Conservation (phyloP, 805 yeast species). For the Wickerhamomyces pijperi region DNA sequence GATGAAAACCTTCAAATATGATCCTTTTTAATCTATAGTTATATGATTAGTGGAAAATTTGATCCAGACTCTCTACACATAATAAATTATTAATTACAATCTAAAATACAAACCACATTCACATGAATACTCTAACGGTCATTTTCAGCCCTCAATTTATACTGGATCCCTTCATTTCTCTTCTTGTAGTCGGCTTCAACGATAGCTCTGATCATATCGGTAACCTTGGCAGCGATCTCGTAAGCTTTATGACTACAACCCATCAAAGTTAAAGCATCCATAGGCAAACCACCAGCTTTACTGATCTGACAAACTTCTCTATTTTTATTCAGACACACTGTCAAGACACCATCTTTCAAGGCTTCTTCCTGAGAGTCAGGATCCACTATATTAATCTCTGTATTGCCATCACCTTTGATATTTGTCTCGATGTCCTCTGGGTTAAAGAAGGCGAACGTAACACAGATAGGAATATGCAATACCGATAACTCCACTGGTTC, state of each 20-base stretch:
- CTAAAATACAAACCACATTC: no score
- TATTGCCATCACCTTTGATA: slow-evolving; percentile 49
- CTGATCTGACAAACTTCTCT: slow-evolving; percentile 83
- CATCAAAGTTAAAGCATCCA: slow-evolving; percentile 60
- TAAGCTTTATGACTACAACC: slow-evolving; percentile 61
- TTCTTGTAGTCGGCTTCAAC: slow-evolving; percentile 21
- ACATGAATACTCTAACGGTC: slow-evolving; percentile 9
- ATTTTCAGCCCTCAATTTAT: slow-evolving; percentile 16
- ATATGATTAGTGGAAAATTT: no score
- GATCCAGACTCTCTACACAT: no score
- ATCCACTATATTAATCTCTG: slow-evolving; percentile 59
- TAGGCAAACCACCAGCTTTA: slow-evolving; percentile 83
- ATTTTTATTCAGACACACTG: slow-evolving; percentile 81
- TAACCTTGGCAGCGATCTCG: slow-evolving; percentile 46
- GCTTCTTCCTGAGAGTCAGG: slow-evolving; percentile 70
- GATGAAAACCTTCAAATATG: no score
- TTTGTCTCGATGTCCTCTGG: slow-evolving; percentile 54
- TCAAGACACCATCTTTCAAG: slow-evolving; percentile 66
- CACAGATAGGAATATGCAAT: slow-evolving; percentile 82
- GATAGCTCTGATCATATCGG: slow-evolving; percentile 48
- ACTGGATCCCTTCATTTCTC: slow-evolving; percentile 16
- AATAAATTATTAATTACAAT: no score
- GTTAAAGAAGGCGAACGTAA: slow-evolving; percentile 79
- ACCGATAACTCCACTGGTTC: slow-evolving; percentile 81
- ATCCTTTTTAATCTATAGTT: no score